Evolutionary conservation across 208 protist species (phyloP).

Genomic region (Trypanosoma vivax): DNA sequence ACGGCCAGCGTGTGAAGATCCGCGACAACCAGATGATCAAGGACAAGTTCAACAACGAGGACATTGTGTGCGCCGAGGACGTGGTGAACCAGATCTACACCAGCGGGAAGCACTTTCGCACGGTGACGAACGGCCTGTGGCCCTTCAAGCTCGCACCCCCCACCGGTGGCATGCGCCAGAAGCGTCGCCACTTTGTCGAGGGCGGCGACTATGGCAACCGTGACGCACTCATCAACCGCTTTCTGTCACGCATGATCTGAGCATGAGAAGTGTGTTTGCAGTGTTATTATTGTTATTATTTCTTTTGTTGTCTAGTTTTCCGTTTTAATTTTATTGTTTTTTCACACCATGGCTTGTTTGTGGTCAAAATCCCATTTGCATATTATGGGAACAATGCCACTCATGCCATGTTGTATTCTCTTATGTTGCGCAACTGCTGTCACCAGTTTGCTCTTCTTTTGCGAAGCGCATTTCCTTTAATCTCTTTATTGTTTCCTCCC

Average conservation of each 20-base stretch:
- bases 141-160: slow-evolving; percentile 98
- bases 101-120: slow-evolving; percentile 97
- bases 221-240: slow-evolving; percentile 98
- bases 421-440: too few species aligned
- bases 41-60: slow-evolving; percentile 90
- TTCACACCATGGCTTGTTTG: too few species aligned
- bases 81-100: slow-evolving; percentile 99
- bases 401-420: background rate
- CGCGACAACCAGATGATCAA: slow-evolving; percentile 95
- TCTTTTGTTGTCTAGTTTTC: too few species aligned
- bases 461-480: too few species aligned
- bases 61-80: slow-evolving; percentile 98
- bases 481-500: too few species aligned
- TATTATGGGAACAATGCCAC: background rate
- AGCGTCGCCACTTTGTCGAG: slow-evolving; percentile 97
- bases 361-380: too few species aligned
- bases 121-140: slow-evolving; percentile 97
- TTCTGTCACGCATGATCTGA: slow-evolving; percentile 98
- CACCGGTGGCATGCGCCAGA: slow-evolving; percentile 94
- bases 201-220: slow-evolving; percentile 99
- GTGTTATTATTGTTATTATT: too few species aligned
- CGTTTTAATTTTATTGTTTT: too few species aligned
- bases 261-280: too few species aligned
- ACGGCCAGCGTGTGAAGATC: slow-evolving; percentile 97
- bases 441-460: too few species aligned